Evolutionary conservation across 2,329 filamentous ascomycete species (phyloP).

Genomic region (Aotearoamyces nothofagi): DNA sequence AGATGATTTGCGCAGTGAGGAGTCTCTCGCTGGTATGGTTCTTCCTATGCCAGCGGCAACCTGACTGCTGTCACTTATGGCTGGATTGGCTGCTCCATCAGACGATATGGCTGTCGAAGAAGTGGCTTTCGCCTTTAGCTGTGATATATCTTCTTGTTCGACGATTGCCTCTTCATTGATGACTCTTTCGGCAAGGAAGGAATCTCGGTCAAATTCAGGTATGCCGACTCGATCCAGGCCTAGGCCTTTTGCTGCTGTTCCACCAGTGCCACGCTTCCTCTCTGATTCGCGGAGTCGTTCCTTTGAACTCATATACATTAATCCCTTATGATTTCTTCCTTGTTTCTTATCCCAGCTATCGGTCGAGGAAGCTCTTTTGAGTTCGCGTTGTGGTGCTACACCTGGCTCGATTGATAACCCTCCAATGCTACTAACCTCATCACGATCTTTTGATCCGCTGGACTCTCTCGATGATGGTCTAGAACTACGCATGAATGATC

Average conservation of each 20-base stretch:
- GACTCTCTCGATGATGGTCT: conserved; percentile 46
- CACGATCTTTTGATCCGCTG: conserved; percentile 32
- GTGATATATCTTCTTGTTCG: conserved; percentile 9
- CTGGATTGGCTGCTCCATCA: conserved; percentile 2
- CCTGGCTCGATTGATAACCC: conserved; percentile 48
- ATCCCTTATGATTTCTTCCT: conserved; percentile 34
- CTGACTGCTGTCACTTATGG: conserved; percentile 8
- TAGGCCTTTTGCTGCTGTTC: conserved; percentile 21
- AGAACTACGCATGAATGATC: conserved; percentile 40
- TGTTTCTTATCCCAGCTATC: conserved; percentile 49
- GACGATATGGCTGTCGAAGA: conserved; percentile 5
- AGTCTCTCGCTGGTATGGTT: conserved; percentile 51
- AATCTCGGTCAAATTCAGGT: conserved; percentile 14
- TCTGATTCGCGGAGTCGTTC: conserved; percentile 48
- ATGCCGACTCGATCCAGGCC: too few species aligned
- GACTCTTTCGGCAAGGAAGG: conserved; percentile 19
- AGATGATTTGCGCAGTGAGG: conserved; percentile 45
- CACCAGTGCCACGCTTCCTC: conserved; percentile 35
- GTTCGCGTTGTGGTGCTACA: conserved; percentile 28
- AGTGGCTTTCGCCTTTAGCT: too few species aligned
- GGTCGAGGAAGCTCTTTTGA: conserved; percentile 36
- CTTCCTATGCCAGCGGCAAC: conserved; percentile 21
- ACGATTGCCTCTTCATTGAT: conserved; percentile 34
- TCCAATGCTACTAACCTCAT: conserved; percentile 46
- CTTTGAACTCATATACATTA: conserved; percentile 63